Evolutionary conservation across 441 rosid genomes (phyloP).

Genomic region (Euphorbia schlechtendalii): DNA sequence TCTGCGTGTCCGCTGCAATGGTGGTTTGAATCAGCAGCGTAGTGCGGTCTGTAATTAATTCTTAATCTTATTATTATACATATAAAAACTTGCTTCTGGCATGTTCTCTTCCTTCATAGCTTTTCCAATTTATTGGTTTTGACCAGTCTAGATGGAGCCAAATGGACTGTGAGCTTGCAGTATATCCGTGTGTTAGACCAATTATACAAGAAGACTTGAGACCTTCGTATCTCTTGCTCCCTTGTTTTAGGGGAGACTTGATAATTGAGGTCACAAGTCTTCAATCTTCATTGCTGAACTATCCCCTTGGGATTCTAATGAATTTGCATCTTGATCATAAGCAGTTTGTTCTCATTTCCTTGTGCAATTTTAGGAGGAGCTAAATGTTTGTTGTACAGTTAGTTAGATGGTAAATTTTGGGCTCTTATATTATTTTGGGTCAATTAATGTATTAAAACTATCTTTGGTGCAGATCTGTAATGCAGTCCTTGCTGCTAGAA

Average conservation of each 20-base stretch:
- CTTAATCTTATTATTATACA: conserved; percentile 1
- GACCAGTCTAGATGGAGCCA: neutral
- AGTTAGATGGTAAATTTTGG: conserved; percentile 10
- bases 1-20: conserved; percentile 96
- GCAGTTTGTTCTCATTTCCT: neutral
- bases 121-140: neutral
- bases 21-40: conserved; percentile 97
- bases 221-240: neutral
- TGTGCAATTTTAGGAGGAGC: neutral
- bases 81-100: neutral
- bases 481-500: conserved; percentile 99
- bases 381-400: neutral
- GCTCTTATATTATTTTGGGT: neutral
- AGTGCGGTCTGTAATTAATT: conserved; percentile 63
- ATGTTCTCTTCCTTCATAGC: neutral
- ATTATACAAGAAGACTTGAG: neutral
- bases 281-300: neutral
- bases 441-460: neutral
- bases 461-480: conserved; percentile 68
- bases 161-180: neutral
- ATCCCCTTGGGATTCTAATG: too few species aligned
- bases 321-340: neutral
- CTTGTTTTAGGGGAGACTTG: neutral
- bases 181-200: neutral
- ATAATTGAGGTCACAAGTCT: neutral